Base-by-base conservation (phyloP, 2,329 filamentous ascomycete genomes). In the Pleoardoris graminearum region DNA sequence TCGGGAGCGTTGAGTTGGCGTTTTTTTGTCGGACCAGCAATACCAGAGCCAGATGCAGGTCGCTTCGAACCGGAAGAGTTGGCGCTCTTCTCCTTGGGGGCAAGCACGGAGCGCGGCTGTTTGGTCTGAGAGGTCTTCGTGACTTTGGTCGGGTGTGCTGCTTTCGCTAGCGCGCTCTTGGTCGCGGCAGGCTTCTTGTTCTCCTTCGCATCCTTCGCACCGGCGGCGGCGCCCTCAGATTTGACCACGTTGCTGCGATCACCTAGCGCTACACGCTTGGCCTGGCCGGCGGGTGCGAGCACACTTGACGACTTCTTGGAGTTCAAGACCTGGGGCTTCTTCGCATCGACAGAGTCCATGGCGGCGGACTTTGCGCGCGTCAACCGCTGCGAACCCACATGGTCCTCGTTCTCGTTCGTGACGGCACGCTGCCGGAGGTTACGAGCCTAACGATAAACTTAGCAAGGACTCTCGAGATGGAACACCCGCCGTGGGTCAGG, bases 161-260 rank as follows among this genome's bases (percentile, higher is more conserved):
- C 84, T 78, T 97, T 96, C 42, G 91, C 83, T 23, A 92, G 79
- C 50, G 86, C 86, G 43, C 68, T 67, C 67, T 81, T 87, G 69
- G 79, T 80, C 35, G 76, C 76, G 32, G 79, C 72, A 39, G 80
- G 77, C 81, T 96, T 96, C 81, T 95, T 96, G 62, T 82, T 84
- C 50, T 90, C 88, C 57, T 81, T 70, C 59, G 65, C 51, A 66
- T 75, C 76, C 52, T 75, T 78, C 5, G 76, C 80, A 48, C 50
- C 65, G 42, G 60, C 62, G 56, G 62, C 68, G 14, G 60, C 56
- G 30, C 48, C 55, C 17, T 90, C 89, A 42, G 82, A 82, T 75
- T 97, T 97, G 66, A 85, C 85, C 59, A 96, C 88, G 77, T 99
- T 99, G 83, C 91, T 97, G 64, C 97, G 89, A 79, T 99, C 94